Evolutionary conservation across 805 yeast genomes (phyloP), one percentile per base, ranked within the genome.

Genomic region (Starmera caribaea): DNA sequence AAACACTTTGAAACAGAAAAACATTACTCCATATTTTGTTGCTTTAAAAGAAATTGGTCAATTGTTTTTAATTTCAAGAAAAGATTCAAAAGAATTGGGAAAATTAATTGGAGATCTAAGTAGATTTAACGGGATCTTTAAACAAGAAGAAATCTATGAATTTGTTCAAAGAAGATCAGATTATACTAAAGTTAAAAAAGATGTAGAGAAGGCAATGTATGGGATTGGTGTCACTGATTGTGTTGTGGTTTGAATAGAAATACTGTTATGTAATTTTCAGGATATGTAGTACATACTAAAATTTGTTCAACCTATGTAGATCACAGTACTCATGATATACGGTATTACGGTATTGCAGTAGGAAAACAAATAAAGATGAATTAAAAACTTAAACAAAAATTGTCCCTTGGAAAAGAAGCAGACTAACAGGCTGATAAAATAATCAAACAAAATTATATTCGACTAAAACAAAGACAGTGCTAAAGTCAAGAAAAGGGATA

Each of bases 181-280:
- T 58, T 90, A 98, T 98, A 62, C 73, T 0, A 53, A 63, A 30
- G 82, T 90, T 24, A 81, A 77, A 47, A 68, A 71, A 45, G 83
- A 82, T 43, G 97, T 90, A 9, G 97, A 90, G 59, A 86, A 81
- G 57, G 89, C 86, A n/a, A 84, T 92, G 79, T 92, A 88, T 54
- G 97, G 98, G 0, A 68, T 90, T 39, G 88, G 86, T 14, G 61
- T 80, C 26, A 82, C 77, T 24, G 96, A 88, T 52, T 89, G 96
- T 64, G 47, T 57, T 0, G 64, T 86, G 33, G 63, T 71, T 63
- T 80, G 56, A 60, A n/a, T 30, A 30, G 28, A 21, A n/a, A 16
- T 21, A 28, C 9, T 31, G 21, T 35, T n/a, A 7, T 35, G 17
- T 24, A 5, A 29, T 9, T 27, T 9, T 8, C 12, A 12, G 30